A percentile compares a stretch with the other conserved stretches of the same genome.
phyloP scores from a whole-genome alignment of 2,329 filamentous ascomycete species.

The Hymenoscyphus linearis region DNA sequence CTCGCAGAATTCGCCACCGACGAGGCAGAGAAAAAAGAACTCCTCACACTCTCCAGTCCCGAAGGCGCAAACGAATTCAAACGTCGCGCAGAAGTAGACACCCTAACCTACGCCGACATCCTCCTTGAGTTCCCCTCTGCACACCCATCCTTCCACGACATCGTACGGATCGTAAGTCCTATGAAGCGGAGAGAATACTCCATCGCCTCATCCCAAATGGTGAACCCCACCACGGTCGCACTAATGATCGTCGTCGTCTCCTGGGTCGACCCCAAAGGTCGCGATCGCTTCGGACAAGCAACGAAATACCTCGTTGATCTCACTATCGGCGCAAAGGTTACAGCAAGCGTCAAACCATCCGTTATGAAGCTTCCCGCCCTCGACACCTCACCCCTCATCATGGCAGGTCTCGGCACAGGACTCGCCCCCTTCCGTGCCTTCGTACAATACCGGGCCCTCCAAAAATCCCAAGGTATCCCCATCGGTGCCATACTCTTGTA shows the following conservation, averaged over 20 bases:
- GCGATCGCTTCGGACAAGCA: slow-evolving; percentile 86
- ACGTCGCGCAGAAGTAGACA: slow-evolving; percentile 84
- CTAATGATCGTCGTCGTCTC: slow-evolving; percentile 96
- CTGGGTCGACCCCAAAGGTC: slow-evolving; percentile 86
- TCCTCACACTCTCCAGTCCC: slow-evolving; percentile 69
- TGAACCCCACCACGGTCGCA: slow-evolving; percentile 81
- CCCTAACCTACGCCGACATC: slow-evolving; percentile 83
- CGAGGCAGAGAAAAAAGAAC: slow-evolving; percentile 73
- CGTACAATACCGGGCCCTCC: slow-evolving; percentile 95
- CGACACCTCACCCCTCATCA: slow-evolving; percentile 90
- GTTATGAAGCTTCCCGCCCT: slow-evolving; percentile 96
- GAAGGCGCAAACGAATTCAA: slow-evolving; percentile 90
- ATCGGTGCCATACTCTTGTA: slow-evolving; percentile 92
- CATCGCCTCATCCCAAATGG: slow-evolving; percentile 95
- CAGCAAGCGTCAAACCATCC: slow-evolving; percentile 92
- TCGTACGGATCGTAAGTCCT: slow-evolving; percentile 79
- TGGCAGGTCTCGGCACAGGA: slow-evolving; percentile 97
- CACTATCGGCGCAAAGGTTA: slow-evolving; percentile 69
- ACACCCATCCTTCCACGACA: slow-evolving; percentile 80
- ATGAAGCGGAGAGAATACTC: slow-evolving; percentile 98
- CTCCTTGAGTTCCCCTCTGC: slow-evolving; percentile 87
- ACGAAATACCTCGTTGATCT: slow-evolving; percentile 83
- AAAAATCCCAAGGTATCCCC: slow-evolving; percentile 93
- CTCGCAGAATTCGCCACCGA: slow-evolving; percentile 82
- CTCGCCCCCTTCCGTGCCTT: slow-evolving; percentile 99